Percentiles rank a stretch among this genome's conserved stretches.
Evolutionary conservation across 225 moss, liverwort and hornwort genomes (phyloP).

Genomic region (Bryum argenteum): DNA sequence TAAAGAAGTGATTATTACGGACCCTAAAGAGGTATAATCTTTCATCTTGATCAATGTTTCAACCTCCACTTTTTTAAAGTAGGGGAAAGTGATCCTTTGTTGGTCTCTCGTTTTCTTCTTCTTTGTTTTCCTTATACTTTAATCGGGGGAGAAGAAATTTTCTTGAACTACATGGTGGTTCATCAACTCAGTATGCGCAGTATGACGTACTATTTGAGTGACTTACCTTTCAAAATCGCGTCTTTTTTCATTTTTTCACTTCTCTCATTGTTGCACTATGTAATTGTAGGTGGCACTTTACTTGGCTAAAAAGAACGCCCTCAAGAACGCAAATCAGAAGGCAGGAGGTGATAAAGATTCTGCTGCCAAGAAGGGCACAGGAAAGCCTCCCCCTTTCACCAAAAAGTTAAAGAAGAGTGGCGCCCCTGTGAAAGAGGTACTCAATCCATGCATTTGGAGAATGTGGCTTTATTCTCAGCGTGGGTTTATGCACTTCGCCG

Average conservation of each 20-base stretch:
- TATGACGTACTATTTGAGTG: not conserved
- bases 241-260: not conserved
- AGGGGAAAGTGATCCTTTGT: not conserved
- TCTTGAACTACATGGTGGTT: not conserved
- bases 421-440: conserved; percentile 62
- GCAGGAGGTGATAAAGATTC: conserved; percentile 57
- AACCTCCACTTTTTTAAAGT: not conserved
- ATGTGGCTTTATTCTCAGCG: conserved; percentile 8
- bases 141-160: not conserved
- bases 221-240: not conserved
- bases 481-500: not conserved
- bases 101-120: not conserved
- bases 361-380: conserved; percentile 60
- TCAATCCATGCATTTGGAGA: conserved; percentile 11
- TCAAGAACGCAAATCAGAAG: conserved; percentile 64
- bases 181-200: not conserved
- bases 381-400: conserved; percentile 53
- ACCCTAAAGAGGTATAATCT: conserved; percentile 85
- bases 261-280: conserved; percentile 13
- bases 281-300: conserved; percentile 76
- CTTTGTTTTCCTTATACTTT: not conserved
- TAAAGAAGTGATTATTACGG: conserved; percentile 85
- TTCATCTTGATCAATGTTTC: not conserved
- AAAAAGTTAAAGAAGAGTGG: conserved; percentile 69
- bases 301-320: conserved; percentile 86